Base-by-base conservation (phyloP, 345 rosid species). In the Conringia planisiliqua region DNA sequence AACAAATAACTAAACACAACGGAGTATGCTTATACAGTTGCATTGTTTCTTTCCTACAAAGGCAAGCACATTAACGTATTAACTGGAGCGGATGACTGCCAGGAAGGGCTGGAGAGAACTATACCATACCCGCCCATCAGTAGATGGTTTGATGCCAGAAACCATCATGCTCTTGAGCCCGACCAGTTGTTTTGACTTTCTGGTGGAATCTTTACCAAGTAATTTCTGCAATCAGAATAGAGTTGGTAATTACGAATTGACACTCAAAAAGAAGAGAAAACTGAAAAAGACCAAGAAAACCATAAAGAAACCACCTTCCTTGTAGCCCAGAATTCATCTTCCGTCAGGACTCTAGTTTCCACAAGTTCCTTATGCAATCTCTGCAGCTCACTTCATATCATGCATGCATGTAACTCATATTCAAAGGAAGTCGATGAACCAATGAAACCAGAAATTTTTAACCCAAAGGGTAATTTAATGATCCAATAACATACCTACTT, bases 141-240 rank as follows among this genome's bases (percentile, higher is more conserved):
- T 82, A 35, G 86, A 74, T 68, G 92, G 90, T 81, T 85, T 88
- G 71, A 88, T 82, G 62, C 87, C 97, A 39, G 96, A 81, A 64
- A 89, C 85, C 96, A 91, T 87, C 59, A 82, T 81, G 83, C 87
- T 91, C 86, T 93, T 93, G 55, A 91, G 83, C 68, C 97, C 98
- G 46, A 84, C 76, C 29, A 80, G 79, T 54, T 89, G 98, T 70
- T 89, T 93, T 66, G 84, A 76, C 82, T 84, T 91, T 79, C 56
- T 79, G 80, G 77, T 75, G 20, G 84, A 82, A 56, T 87, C 86
- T 68, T 47, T 83, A 81, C 83, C 89, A 64, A 91, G 88, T 83
- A 89, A 74, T 62, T 87, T 87, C 97, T 91, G 89, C 80, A 62
- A 75, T 61, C 59, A 42, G 54, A 72, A 79, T 39, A 24, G 32